A percentile compares a stretch with the other conserved stretches of the same genome.
Conservation (phyloP, 2,329 filamentous ascomycete genomes). For the Aspergillus brasiliensis region DNA sequence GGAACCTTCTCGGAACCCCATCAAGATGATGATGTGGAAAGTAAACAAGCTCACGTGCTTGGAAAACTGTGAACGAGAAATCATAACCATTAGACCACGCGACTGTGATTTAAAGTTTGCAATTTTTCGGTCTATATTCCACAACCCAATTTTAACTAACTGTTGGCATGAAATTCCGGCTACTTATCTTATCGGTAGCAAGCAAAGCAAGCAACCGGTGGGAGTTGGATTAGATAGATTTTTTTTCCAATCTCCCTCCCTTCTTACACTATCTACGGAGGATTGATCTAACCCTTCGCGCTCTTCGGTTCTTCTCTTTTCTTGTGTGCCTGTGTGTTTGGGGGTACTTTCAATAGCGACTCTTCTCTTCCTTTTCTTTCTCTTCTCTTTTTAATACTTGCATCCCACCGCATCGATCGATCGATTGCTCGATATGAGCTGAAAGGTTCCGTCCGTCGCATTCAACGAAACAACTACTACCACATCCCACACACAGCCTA, state of each 20-base stretch:
- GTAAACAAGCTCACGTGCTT: no score
- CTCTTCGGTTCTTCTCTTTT: background rate
- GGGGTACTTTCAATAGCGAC: background rate
- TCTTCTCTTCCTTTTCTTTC: background rate
- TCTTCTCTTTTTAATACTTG: background rate
- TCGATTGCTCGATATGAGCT: no score
- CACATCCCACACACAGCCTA: no score
- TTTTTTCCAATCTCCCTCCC: background rate
- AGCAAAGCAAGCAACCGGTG: background rate
- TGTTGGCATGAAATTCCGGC: no score
- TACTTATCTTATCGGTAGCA: background rate
- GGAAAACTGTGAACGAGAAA: conserved; percentile 28
- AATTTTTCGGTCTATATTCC: background rate
- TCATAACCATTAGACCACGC: conserved; percentile 29
- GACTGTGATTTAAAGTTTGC: conserved; percentile 10
- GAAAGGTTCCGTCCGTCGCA: no score
- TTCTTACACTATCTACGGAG: background rate
- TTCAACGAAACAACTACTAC: no score
- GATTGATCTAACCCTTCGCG: background rate
- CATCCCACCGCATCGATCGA: no score
- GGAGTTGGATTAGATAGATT: background rate
- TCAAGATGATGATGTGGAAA: conserved; percentile 6
- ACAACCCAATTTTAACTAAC: no score
- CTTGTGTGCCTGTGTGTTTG: background rate
- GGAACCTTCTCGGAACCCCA: conserved; percentile 20